Evolutionary conservation across 306 rosid species (phyloP).

Genomic region (Crataegus laevigata): DNA sequence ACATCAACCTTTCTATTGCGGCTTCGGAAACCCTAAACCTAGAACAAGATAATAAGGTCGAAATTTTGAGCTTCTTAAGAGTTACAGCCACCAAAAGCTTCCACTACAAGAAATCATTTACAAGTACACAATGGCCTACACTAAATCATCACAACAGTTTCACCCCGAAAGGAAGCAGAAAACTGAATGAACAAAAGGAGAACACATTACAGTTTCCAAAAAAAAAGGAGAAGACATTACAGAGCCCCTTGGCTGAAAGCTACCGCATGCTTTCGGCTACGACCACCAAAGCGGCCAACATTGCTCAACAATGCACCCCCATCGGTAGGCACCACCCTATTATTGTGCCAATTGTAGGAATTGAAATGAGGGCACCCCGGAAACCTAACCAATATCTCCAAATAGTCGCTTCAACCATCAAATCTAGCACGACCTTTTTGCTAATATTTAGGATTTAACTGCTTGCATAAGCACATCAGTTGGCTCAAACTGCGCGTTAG

Average conservation of each 20-base stretch:
- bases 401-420: no score
- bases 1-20: not conserved
- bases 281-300: slow-evolving; percentile 43
- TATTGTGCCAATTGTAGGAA: no score
- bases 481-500: no score
- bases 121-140: slow-evolving; percentile 41
- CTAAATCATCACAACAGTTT: slow-evolving; percentile 44
- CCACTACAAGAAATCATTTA: slow-evolving; percentile 54
- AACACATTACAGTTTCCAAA: no score
- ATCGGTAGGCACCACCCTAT: slow-evolving; percentile 52
- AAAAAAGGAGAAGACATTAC: slow-evolving; percentile 41
- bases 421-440: no score
- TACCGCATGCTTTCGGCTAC: slow-evolving; percentile 27
- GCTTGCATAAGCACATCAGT: no score
- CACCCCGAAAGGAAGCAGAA: slow-evolving; percentile 52
- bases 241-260: slow-evolving; percentile 30
- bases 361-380: no score
- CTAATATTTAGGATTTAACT: no score
- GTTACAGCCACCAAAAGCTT: slow-evolving; percentile 41
- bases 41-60: not conserved
- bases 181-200: slow-evolving; percentile 37
- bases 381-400: no score
- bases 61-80: not conserved
- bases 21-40: not conserved
- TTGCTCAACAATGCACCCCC: slow-evolving; percentile 37